Conservation (phyloP, 2,329 filamentous ascomycete species). For the Aspergillus flavus region DNA sequence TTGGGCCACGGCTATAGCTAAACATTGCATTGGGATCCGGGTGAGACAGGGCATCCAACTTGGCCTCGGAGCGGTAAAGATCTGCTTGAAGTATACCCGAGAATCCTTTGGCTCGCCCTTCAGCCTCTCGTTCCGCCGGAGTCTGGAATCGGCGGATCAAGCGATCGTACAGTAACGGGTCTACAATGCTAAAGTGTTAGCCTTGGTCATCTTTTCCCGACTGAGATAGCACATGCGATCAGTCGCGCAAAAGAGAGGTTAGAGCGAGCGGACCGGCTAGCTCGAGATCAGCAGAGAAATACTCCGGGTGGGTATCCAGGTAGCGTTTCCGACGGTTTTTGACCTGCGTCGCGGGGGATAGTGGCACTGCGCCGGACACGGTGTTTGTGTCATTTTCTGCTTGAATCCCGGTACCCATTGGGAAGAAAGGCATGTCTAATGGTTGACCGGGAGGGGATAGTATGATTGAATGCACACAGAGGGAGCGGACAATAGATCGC, state of each 20-base stretch:
- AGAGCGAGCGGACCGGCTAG: slow-evolving; percentile 57
- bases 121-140: slow-evolving; percentile 70
- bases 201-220: slow-evolving; percentile 18
- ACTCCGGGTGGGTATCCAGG: slow-evolving; percentile 70
- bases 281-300: slow-evolving; percentile 67
- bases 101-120: slow-evolving; percentile 75
- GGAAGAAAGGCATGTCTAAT: slow-evolving; percentile 40
- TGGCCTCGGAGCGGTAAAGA: slow-evolving; percentile 73
- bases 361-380: slow-evolving; percentile 27
- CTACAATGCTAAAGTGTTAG: slow-evolving; percentile 45
- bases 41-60: slow-evolving; percentile 64
- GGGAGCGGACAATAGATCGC: too few species aligned
- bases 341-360: slow-evolving; percentile 51
- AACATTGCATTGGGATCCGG: slow-evolving; percentile 55
- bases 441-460: background rate
- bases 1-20: slow-evolving; percentile 53
- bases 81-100: slow-evolving; percentile 78
- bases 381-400: slow-evolving; percentile 11
- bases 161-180: slow-evolving; percentile 80
- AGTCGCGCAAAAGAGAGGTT: slow-evolving; percentile 26
- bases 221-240: slow-evolving; percentile 17
- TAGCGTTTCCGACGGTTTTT: slow-evolving; percentile 81
- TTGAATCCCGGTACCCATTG: slow-evolving; percentile 34
- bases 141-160: slow-evolving; percentile 78
- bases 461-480: background rate